Conservation (phyloP, 148 eudicot genomes). For the Hydrangea macrophylla region DNA sequence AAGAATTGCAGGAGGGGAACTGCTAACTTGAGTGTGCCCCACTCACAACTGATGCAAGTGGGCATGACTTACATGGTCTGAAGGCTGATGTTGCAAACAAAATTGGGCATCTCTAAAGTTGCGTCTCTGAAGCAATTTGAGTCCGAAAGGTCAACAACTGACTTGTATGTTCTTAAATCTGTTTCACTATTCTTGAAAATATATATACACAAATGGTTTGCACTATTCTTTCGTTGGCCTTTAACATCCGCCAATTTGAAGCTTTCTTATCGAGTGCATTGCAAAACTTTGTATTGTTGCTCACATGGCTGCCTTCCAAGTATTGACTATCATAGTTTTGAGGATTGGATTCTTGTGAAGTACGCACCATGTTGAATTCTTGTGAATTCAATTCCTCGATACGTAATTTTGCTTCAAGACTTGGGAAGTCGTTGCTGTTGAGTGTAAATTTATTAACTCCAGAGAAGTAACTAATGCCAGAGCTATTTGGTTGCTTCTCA, state of each 20-base stretch:
- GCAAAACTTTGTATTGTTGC: conserved; percentile 12
- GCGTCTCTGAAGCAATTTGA: too few species aligned
- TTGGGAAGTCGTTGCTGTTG: background rate
- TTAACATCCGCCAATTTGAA: conserved; percentile 5
- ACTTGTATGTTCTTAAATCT: background rate
- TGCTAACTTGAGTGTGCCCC: conserved; percentile 90
- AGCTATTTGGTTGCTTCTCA: background rate
- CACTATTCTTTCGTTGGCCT: background rate
- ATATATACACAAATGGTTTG: conserved; percentile 10
- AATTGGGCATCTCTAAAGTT: background rate
- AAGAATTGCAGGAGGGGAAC: conserved; percentile 86
- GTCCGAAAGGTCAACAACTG: conserved; percentile 6
- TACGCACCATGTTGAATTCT: background rate
- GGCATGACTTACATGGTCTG: conserved; percentile 99
- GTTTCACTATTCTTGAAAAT: background rate
- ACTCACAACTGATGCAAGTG: conserved; percentile 85
- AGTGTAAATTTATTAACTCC: background rate
- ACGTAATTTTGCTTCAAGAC: conserved; percentile 1
- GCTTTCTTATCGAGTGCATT: background rate
- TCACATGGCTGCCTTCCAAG: too few species aligned
- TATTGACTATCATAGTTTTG: conserved; percentile 10
- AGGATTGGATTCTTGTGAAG: too few species aligned
- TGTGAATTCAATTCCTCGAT: background rate
- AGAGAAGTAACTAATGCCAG: background rate
- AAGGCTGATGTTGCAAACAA: conserved; percentile 35